These are phyloP conservation scores for Rhinocladiella similis DNA, from an alignment of 2,329 filamentous ascomycete genomes.

Conservation along the genomic window DNA sequence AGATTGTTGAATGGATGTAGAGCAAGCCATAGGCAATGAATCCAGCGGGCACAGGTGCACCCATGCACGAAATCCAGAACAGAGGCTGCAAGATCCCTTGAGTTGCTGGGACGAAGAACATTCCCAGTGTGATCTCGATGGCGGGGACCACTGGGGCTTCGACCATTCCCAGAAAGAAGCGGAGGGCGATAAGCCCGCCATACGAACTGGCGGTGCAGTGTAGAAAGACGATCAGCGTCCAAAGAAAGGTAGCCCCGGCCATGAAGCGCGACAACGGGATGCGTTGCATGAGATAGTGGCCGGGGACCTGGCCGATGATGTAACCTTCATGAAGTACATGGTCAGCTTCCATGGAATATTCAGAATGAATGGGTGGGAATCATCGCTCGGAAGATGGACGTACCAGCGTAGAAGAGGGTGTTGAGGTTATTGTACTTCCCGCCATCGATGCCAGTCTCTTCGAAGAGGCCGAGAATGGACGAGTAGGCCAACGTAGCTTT, in stretches of 20 bases:
- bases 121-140: constrained; percentile 45
- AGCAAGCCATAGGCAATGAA: constrained; percentile 46
- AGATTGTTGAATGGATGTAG: constrained; percentile 33
- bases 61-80: constrained; percentile 43
- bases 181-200: constrained; percentile 49
- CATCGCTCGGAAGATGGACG: too few species aligned
- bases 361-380: too few species aligned
- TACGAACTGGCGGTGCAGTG: constrained; percentile 41
- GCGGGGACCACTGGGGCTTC: constrained; percentile 58
- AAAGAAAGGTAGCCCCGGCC: constrained; percentile 31
- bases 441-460: constrained; percentile 41
- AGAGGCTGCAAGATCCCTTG: constrained; percentile 33
- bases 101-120: constrained; percentile 43
- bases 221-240: constrained; percentile 40
- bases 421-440: constrained; percentile 44
- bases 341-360: too few species aligned
- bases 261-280: constrained; percentile 42
- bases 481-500: constrained; percentile 45
- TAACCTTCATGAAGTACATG: constrained; percentile 35
- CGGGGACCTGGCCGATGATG: constrained; percentile 39
- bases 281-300: constrained; percentile 44
- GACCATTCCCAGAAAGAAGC: constrained; percentile 56
- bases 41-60: constrained; percentile 41
- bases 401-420: constrained; percentile 44
- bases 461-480: constrained; percentile 44